phyloP scores from a whole-genome alignment of 73 alveolate species.

The Stentor coeruleus region DNA sequence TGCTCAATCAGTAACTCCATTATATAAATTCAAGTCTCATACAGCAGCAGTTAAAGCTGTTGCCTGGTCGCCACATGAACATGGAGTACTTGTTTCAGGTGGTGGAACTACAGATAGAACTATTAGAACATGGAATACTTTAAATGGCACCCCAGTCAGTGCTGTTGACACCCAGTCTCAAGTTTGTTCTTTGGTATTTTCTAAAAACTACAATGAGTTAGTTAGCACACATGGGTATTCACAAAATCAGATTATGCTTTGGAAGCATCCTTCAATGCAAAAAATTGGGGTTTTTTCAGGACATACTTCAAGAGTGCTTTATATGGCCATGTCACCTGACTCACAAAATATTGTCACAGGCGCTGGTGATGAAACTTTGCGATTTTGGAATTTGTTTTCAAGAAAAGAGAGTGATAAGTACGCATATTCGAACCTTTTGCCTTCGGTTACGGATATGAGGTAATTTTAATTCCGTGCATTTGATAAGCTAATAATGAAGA shows the following conservation, averaged over 20 bases:
- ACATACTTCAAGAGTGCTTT: constrained; percentile 10
- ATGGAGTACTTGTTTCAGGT: constrained; percentile 89
- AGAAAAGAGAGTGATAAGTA: not conserved
- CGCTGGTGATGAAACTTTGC: constrained; percentile 88
- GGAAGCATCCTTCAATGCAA: constrained; percentile 68
- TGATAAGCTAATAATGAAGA: too few species aligned
- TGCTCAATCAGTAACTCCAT: constrained; percentile 31
- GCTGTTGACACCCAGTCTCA: constrained; percentile 67
- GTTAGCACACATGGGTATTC: constrained; percentile 86
- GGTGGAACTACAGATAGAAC: constrained; percentile 78
- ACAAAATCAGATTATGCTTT: constrained; percentile 58
- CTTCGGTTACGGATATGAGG: not conserved
- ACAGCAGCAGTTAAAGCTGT: constrained; percentile 96
- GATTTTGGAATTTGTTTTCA: constrained; percentile 78
- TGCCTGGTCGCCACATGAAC: constrained; percentile 99
- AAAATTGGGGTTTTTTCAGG: constrained; percentile 48
- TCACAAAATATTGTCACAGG: constrained; percentile 93
- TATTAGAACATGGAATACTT: constrained; percentile 81
- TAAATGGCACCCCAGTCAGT: constrained; percentile 32
- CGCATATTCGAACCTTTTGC: not conserved
- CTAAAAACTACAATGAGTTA: constrained; percentile 58
- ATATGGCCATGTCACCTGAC: constrained; percentile 78
- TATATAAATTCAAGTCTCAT: constrained; percentile 47
- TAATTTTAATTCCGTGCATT: too few species aligned
- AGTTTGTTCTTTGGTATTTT: constrained; percentile 67